Evolutionary conservation across 2,329 filamentous ascomycete genomes (phyloP).

Genomic region (Penicillium sp.): DNA sequence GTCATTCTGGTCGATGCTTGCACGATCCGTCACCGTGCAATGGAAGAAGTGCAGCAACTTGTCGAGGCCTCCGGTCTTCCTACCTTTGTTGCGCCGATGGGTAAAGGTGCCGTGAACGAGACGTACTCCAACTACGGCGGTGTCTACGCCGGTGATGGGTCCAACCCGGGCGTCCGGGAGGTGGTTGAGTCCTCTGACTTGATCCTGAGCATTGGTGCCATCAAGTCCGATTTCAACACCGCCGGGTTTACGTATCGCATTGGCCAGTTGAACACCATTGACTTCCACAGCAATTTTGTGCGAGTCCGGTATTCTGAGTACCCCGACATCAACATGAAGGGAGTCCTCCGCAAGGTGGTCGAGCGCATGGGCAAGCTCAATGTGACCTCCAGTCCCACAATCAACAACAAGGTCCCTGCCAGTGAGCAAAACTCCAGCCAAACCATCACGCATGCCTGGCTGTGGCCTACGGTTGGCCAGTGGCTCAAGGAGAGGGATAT

Average conservation of each 20-base stretch:
- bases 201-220: slow-evolving; percentile 39
- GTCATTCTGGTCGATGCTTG: slow-evolving; percentile 79
- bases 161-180: slow-evolving; percentile 47
- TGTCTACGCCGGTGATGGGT: slow-evolving; percentile 77
- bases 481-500: slow-evolving; percentile 70
- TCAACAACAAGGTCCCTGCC: slow-evolving; percentile 49
- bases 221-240: slow-evolving; percentile 44
- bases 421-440: slow-evolving; percentile 28
- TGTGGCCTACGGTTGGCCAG: slow-evolving; percentile 71
- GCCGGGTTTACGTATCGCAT: slow-evolving; percentile 78
- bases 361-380: slow-evolving; percentile 53
- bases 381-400: slow-evolving; percentile 47
- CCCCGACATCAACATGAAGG: slow-evolving; percentile 71
- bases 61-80: slow-evolving; percentile 69
- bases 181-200: slow-evolving; percentile 38
- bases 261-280: slow-evolving; percentile 72
- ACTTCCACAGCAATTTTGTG: slow-evolving; percentile 72
- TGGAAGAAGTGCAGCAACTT: slow-evolving; percentile 66
- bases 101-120: slow-evolving; percentile 78
- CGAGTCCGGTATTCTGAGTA: slow-evolving; percentile 74
- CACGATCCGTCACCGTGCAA: slow-evolving; percentile 67
- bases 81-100: slow-evolving; percentile 85
- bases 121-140: slow-evolving; percentile 69
- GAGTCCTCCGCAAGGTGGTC: slow-evolving; percentile 67
- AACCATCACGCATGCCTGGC: slow-evolving; percentile 47